Conservation (phyloP, 1,139 yeast genomes). For the Scheffersomyces stambukii region DNA sequence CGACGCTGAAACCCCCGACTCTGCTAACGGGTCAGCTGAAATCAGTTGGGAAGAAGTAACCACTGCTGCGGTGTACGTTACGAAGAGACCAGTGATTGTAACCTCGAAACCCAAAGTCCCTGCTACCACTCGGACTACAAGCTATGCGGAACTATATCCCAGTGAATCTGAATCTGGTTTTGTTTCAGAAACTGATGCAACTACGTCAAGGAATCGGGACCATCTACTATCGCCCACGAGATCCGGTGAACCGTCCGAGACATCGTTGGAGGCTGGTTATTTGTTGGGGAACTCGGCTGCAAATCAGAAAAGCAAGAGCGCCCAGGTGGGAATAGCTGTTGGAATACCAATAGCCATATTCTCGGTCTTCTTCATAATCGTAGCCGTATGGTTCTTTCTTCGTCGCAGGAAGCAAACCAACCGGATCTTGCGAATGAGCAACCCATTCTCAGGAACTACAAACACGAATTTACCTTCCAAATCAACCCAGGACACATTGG, state of each 20-base stretch:
- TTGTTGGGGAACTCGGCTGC: too few species aligned
- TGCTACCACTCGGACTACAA: conserved; percentile 1
- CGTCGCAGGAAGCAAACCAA: conserved; percentile 16
- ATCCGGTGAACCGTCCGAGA: too few species aligned
- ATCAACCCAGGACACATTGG: too few species aligned
- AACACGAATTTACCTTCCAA: too few species aligned
- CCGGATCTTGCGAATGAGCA: conserved; percentile 2
- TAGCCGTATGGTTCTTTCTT: conserved; percentile 19
- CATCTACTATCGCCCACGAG: too few species aligned
- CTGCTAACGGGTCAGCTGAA: too few species aligned
- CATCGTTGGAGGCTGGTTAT: too few species aligned
- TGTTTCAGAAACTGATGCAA: too few species aligned
- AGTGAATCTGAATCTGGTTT: not conserved
- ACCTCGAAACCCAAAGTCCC: conserved; percentile 1
- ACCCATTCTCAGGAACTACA: too few species aligned
- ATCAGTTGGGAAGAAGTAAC: conserved; percentile 5
- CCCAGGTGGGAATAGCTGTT: conserved; percentile 35
- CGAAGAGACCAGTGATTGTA: conserved; percentile 3
- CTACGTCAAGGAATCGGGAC: too few species aligned
- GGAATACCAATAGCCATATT: conserved; percentile 42
- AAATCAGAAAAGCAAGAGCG: conserved; percentile 11
- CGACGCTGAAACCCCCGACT: not conserved
- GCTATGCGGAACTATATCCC: not conserved
- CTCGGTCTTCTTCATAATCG: conserved; percentile 19
- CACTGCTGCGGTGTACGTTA: conserved; percentile 1